These are phyloP conservation scores for Talaromyces trachyspermus DNA, from an alignment of 495 filamentous ascomycete species.

Conservation along the genomic window DNA sequence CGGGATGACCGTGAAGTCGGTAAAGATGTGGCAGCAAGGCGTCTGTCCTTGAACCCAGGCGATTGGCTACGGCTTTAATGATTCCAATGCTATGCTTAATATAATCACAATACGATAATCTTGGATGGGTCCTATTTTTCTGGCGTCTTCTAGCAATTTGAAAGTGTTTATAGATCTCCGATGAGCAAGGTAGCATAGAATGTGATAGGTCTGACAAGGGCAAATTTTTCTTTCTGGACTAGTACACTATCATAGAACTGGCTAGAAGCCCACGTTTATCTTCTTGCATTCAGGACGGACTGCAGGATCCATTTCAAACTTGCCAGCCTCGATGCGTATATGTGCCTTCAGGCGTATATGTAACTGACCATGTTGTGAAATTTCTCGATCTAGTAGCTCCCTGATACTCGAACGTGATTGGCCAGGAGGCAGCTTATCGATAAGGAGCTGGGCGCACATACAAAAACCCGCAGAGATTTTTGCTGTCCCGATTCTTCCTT, in stretches of 20 bases:
- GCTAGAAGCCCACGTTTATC: too few relatives aligned
- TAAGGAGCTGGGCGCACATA: constrained; percentile 33
- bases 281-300: too few relatives aligned
- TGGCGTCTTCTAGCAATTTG: background rate
- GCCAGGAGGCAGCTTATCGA: constrained; percentile 31
- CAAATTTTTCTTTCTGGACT: background rate
- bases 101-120: background rate
- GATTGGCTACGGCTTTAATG: background rate
- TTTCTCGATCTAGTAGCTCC: too few relatives aligned
- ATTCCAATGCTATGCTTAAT: background rate
- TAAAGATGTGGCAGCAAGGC: constrained; percentile 71
- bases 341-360: too few relatives aligned
- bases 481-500: constrained; percentile 19
- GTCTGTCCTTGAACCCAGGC: constrained; percentile 13
- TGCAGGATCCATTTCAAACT: too few relatives aligned
- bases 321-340: too few relatives aligned
- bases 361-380: too few relatives aligned
- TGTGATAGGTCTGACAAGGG: background rate
- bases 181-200: background rate
- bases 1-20: constrained; percentile 63
- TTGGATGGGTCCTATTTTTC: background rate
- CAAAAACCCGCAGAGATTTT: constrained; percentile 18
- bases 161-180: background rate
- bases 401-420: too few relatives aligned
- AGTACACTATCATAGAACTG: background rate